These are phyloP conservation scores for Trichomonas gallinae DNA, from an alignment of 208 protist species.

Conservation along the genomic window DNA sequence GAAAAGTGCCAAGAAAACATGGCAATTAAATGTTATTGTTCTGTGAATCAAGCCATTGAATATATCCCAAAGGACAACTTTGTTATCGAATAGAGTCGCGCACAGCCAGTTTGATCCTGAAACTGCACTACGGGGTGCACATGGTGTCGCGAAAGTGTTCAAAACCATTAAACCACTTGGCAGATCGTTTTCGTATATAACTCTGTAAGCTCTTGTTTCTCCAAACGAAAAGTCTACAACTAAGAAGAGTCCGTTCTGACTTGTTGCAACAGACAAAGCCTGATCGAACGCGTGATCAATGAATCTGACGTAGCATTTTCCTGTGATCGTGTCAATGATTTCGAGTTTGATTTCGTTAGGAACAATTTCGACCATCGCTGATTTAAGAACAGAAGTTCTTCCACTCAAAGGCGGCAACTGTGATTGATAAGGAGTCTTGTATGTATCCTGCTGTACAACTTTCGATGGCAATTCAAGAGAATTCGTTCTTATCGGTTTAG, in stretches of 20 bases:
- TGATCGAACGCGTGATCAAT: not conserved
- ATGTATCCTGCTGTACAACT: not conserved
- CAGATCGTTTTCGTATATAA: not conserved
- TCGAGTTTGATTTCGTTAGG: not conserved
- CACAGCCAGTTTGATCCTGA: not conserved
- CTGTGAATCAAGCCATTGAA: not conserved
- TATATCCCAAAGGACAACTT: not conserved
- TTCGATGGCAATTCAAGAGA: not conserved
- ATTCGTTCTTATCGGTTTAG: not conserved
- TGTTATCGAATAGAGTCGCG: not conserved
- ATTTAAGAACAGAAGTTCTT: not conserved
- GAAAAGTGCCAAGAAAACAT: not conserved
- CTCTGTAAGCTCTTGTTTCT: not conserved
- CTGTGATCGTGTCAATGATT: not conserved
- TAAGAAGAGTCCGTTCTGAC: not conserved
- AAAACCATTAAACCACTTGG: not conserved
- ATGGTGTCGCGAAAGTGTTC: not conserved
- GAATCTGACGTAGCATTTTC: not conserved
- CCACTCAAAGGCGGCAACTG: not conserved
- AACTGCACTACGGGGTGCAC: not conserved
- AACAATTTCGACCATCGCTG: not conserved
- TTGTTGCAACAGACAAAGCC: not conserved
- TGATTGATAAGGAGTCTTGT: not conserved
- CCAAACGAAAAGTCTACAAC: not conserved
- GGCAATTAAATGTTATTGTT: not conserved